Evolutionary conservation across 495 filamentous ascomycete genomes (phyloP), one percentile per base, ranked within the genome.

Genomic region (Entonaema liquescens): DNA sequence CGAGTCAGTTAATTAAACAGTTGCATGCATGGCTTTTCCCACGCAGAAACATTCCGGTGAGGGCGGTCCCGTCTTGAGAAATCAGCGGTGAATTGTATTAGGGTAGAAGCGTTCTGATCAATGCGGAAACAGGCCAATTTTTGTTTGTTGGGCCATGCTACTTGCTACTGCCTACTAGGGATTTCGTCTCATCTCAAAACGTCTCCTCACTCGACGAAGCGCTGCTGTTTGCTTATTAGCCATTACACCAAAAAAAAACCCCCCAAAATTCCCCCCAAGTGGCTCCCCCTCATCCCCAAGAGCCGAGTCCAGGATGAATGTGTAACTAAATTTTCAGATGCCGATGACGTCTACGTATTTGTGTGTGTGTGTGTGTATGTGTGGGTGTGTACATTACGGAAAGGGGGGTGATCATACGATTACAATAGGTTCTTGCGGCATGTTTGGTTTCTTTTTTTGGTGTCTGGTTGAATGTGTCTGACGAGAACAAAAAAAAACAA

Each of bases 21-120:
- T 29, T 49, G 26, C 38, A 61, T 31, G 40, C 58, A 68, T 64
- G 49, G 47, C 33, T 59, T 47, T 56, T 62, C 33, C 19, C 25
- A 47, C 47, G 36, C 40, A 64, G 13, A 55, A 63, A 29, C 25
- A 55, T 31, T 59, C 60, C 60, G 65, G 70, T 54, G 65, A 73
- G 70, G 70, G 36, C 59, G 59, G 64, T 56, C 62, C 62, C 36
- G 38, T 56, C 23, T 61, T 53, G 56, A 59, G 42, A 25, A 59
- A 25, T 9, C 19, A 57, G 47, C 15, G 31, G 59, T 57, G 55
- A 67, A 47, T 47, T 15, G 19, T 59, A 44, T 56, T 15, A n/a
- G 35, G 53, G 58, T 59, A 59, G 53, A 64, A 60, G 35, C 44
- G 44, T 67, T 67, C 59, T 67, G 44, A 67, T 72, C 59, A 44